Conservation (phyloP, 2,329 filamentous ascomycete species). For the Aspergillus fumigatiaffinis region DNA sequence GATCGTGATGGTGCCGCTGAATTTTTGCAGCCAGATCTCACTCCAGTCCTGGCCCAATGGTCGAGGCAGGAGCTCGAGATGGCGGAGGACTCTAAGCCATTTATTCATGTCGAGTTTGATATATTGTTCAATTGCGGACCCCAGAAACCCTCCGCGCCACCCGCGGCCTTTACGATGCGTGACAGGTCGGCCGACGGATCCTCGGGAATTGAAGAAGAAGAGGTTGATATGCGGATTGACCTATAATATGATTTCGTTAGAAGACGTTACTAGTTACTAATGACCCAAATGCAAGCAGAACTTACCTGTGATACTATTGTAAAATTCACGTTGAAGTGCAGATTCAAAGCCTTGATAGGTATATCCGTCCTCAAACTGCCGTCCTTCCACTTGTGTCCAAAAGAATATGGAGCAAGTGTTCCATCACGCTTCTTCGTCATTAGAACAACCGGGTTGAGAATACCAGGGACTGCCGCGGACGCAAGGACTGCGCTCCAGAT, state of each 20-base stretch:
- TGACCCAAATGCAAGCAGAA: not conserved
- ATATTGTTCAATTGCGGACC: constrained; percentile 87
- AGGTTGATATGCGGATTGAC: constrained; percentile 98
- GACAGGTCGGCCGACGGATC: constrained; percentile 85
- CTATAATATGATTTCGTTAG: constrained; percentile 46
- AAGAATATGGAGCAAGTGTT: constrained; percentile 80
- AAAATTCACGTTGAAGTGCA: constrained; percentile 98
- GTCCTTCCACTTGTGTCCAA: constrained; percentile 99
- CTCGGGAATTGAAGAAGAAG: constrained; percentile 96
- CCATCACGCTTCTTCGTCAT: constrained; percentile 81
- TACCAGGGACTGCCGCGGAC: constrained; percentile 91
- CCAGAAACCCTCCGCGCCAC: constrained; percentile 93
- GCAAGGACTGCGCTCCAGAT: constrained; percentile 97
- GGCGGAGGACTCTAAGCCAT: constrained; percentile 91
- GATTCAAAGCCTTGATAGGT: constrained; percentile 85
- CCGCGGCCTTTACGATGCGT: constrained; percentile 90
- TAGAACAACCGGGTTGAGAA: constrained; percentile 89
- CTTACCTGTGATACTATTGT: constrained; percentile 68
- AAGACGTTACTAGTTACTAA: not conserved
- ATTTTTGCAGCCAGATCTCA: constrained; percentile 92
- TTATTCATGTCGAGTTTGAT: constrained; percentile 96
- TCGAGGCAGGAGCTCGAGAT: constrained; percentile 85
- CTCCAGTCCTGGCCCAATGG: constrained; percentile 95
- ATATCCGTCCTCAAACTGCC: constrained; percentile 92
- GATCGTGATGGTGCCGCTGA: constrained; percentile 91